Evolutionary conservation across 148 eudicot species (phyloP).

Genomic region (Rhododendron mucronatum): DNA sequence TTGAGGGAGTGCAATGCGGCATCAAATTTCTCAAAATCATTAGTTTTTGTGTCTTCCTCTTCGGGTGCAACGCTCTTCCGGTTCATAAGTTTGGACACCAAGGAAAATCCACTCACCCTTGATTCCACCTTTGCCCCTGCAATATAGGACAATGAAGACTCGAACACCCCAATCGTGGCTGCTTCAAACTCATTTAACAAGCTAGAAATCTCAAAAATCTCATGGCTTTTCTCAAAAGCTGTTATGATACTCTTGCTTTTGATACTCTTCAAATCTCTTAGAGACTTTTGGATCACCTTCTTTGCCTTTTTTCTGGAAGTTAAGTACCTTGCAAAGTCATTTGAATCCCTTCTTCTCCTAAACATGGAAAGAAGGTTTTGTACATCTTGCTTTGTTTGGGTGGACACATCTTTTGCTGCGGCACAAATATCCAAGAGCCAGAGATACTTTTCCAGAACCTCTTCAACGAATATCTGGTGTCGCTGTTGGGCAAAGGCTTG

Average conservation of each 20-base stretch:
- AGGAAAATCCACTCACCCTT: background rate
- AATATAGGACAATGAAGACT: slow-evolving; percentile 11
- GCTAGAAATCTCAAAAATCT: background rate
- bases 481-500: slow-evolving; percentile 1
- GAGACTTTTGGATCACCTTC: slow-evolving; percentile 31
- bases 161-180: slow-evolving; percentile 10
- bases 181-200: slow-evolving; percentile 19
- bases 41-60: background rate
- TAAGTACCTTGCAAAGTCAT: slow-evolving; percentile 20
- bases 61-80: background rate
- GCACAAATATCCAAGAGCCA: slow-evolving; percentile 43
- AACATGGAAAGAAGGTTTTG: slow-evolving; percentile 33
- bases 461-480: slow-evolving; percentile 1
- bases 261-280: slow-evolving; percentile 26
- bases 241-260: background rate
- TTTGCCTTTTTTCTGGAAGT: slow-evolving; percentile 27
- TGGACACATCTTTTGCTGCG: slow-evolving; percentile 29
- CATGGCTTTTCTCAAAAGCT: slow-evolving; percentile 1
- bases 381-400: slow-evolving; percentile 31
- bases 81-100: slow-evolving; percentile 2
- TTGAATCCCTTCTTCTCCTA: slow-evolving; percentile 33
- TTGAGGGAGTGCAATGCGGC: slow-evolving; percentile 18
- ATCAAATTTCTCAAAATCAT: slow-evolving; percentile 27
- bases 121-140: background rate
- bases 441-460: slow-evolving; percentile 32